Base-by-base conservation (phyloP, 176 grass and related monocot genomes). In the Thalia dealbata region DNA sequence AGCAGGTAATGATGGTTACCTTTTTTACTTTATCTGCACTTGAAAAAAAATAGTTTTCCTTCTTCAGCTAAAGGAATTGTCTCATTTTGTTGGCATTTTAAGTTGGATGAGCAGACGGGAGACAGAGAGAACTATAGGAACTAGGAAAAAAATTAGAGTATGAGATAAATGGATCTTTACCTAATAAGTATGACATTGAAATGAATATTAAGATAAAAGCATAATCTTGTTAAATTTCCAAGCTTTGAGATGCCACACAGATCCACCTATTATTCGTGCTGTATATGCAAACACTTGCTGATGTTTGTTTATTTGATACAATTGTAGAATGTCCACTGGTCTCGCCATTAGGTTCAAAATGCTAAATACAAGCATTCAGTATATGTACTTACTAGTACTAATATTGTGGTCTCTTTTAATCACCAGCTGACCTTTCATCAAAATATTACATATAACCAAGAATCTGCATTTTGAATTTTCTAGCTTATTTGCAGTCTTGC, bases 1-100 rank as follows among this genome's bases (percentile, higher is more conserved):
- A 99, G 84, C 90, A 88, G 83, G 95, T 99, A 91, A 13, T 22
- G 66, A 14, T 54, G 16, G 52, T 55, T 85, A 46, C 71, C 52
- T 27, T 73, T 68, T 43, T 16, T 27, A 10, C 2, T 7, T 43
- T n/a, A 3, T 44, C 38, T 42, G 8, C n/a, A 43, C 35, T 38
- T 38, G 32, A 38, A 4, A 38, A 38, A 38, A 38, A 38, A 38
- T 38, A 38, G 32, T 38, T 38, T 7, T 64, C 24, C 61, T 13
- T 38, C 21, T 42, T 19, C 52, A 18, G 4, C 19, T 14, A 13
- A 13, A 54, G n/a, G 25, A 24, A 48, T 71, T 28, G 42, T 71
- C 69, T 27, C 54, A 56, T 10, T 19, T 55, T 21, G 6, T 56
- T 58, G 54, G 6, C 19, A 9, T 58, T 56, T 56, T 3, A n/a